Percentiles rank a stretch among this genome's conserved stretches.
These are phyloP conservation scores for Porpolomopsis calyptriformis DNA, from an alignment of 768 basidiomycete species.

Conservation along the genomic window DNA sequence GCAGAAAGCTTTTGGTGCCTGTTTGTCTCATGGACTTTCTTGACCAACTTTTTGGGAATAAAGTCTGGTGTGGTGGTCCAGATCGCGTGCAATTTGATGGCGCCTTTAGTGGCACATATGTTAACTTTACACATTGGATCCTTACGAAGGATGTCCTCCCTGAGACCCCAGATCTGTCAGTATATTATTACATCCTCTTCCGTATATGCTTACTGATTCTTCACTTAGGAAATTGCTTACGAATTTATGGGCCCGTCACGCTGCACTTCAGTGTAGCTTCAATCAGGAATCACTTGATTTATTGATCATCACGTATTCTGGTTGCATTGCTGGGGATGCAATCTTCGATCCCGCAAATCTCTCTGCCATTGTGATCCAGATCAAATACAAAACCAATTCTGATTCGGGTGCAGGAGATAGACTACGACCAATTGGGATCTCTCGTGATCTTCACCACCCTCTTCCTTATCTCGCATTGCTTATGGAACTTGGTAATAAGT, in stretches of 20 bases:
- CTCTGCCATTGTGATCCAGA: conserved; percentile 8
- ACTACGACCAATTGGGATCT: neutral
- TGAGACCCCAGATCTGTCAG: conserved; percentile 9
- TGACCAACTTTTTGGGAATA: conserved; percentile 3
- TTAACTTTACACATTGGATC: conserved; percentile 17
- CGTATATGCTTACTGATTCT: conserved; percentile 2
- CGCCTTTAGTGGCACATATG: conserved; percentile 9
- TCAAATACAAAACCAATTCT: conserved; percentile 1
- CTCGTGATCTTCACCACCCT: neutral
- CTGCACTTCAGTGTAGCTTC: conserved; percentile 11
- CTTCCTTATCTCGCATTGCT: conserved; percentile 7
- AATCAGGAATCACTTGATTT: conserved; percentile 12
- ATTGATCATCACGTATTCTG: conserved; percentile 9
- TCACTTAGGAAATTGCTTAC: conserved; percentile 11
- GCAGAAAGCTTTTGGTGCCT: conserved; percentile 3
- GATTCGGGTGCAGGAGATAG: neutral
- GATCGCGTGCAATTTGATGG: conserved; percentile 1
- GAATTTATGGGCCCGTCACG: conserved; percentile 13
- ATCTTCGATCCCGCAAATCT: conserved; percentile 9
- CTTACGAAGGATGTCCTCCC: conserved; percentile 11
- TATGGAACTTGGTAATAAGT: conserved; percentile 6
- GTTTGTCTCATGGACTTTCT: neutral
- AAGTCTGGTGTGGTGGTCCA: neutral
- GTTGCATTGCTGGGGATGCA: conserved; percentile 4
- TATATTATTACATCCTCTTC: neutral